A percentile compares a stretch with the other conserved stretches of the same genome.
phyloP scores from a whole-genome alignment of 768 basidiomycete genomes.

The Trametes villosa region DNA sequence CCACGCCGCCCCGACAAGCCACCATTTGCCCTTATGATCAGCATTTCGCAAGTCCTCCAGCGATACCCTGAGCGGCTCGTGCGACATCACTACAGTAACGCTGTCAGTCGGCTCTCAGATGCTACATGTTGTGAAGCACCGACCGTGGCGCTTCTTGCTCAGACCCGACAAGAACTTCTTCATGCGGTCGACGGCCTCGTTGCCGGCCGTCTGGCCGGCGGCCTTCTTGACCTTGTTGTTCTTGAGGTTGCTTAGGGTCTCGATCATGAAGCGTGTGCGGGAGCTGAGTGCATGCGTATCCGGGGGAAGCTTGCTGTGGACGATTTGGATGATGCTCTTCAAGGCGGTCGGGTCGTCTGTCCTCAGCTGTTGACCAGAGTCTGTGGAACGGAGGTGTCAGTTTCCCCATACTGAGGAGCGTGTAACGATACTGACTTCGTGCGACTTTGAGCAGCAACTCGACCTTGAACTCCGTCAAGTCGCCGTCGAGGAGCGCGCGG shows the following conservation, averaged over 20 bases:
- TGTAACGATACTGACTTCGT: constrained; percentile 55
- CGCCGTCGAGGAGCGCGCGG: constrained; percentile 64
- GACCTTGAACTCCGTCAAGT: constrained; percentile 77
- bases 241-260: constrained; percentile 89
- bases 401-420: neutral
- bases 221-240: constrained; percentile 82
- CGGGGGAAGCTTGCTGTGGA: constrained; percentile 70
- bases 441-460: constrained; percentile 87
- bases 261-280: constrained; percentile 93
- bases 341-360: constrained; percentile 91
- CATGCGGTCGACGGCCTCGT: constrained; percentile 81
- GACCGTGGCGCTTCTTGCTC: constrained; percentile 77
- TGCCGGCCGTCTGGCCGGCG: constrained; percentile 67
- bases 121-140: neutral
- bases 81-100: constrained; percentile 64
- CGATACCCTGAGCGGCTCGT: constrained; percentile 86
- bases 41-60: constrained; percentile 84
- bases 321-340: constrained; percentile 86
- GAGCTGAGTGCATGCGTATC: constrained; percentile 67
- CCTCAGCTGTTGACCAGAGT: constrained; percentile 89
- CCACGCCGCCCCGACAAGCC: constrained; percentile 98
- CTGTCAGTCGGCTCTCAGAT: neutral
- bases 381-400: constrained; percentile 47
- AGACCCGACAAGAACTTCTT: constrained; percentile 84
- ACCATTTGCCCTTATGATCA: constrained; percentile 94